Percentiles rank a stretch among this genome's conserved stretches.
Conservation (phyloP, 192 early-diverging fungal genomes). For the Tieghemiomyces parasiticus region DNA sequence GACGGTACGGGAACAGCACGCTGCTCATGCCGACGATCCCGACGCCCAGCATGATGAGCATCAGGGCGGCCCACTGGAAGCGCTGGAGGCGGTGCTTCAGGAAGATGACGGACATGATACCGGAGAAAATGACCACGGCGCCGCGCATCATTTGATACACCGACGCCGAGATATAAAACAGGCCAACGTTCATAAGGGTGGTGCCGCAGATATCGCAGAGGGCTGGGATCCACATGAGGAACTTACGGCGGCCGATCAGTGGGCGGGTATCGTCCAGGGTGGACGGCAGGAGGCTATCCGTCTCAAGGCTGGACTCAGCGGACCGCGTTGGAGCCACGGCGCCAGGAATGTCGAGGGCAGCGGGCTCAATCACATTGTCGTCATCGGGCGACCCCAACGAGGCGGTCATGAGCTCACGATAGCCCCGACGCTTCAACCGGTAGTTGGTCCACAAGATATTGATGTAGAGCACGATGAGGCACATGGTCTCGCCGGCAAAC, state of each 20-base stretch:
- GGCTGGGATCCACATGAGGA: constrained; percentile 51
- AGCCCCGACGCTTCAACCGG: constrained; percentile 14
- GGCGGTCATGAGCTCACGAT: neutral
- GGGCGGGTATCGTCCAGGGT: constrained; percentile 21
- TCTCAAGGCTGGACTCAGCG: neutral
- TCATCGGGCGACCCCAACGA: neutral
- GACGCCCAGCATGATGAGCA: constrained; percentile 73
- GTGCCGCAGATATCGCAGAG: constrained; percentile 59
- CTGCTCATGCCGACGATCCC: constrained; percentile 68
- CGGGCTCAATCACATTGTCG: neutral
- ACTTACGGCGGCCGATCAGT: constrained; percentile 30
- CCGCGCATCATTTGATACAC: constrained; percentile 96
- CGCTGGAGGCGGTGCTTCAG: constrained; percentile 55
- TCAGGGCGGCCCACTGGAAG: constrained; percentile 74
- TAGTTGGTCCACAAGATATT: constrained; percentile 13
- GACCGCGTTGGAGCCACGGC: neutral
- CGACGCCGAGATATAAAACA: constrained; percentile 77
- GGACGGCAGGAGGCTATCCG: neutral
- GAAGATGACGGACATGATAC: constrained; percentile 75
- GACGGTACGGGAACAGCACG: constrained; percentile 19
- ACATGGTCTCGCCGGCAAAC: constrained; percentile 85
- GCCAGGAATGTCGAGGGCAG: neutral
- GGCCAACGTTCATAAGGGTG: constrained; percentile 92
- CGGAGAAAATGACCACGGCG: constrained; percentile 90
- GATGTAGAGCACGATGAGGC: constrained; percentile 53